These are phyloP conservation scores for Thielaviopsis euricoi DNA, from an alignment of 2,329 filamentous ascomycete species.

Conservation along the genomic window DNA sequence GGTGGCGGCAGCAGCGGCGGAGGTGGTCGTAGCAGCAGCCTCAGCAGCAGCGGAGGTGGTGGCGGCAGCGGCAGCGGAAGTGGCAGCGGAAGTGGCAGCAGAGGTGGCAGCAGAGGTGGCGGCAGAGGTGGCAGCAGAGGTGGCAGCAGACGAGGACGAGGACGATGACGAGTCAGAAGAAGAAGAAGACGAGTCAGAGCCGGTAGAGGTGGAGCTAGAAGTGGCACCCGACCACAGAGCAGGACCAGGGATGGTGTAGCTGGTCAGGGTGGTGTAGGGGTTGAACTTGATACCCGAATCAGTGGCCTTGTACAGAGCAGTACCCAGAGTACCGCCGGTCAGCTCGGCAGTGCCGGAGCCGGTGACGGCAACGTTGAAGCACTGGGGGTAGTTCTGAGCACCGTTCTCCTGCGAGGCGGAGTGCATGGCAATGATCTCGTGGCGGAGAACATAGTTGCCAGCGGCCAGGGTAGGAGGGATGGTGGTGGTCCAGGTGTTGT, in stretches of 20 bases:
- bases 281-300: constrained; percentile 21
- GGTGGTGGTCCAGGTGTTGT: constrained; percentile 19
- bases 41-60: neutral
- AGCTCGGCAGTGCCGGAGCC: constrained; percentile 21
- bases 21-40: neutral
- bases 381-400: constrained; percentile 35
- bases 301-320: constrained; percentile 17
- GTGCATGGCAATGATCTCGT: constrained; percentile 37
- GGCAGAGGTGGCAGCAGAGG: neutral
- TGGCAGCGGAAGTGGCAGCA: neutral
- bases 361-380: constrained; percentile 29
- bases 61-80: neutral
- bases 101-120: neutral
- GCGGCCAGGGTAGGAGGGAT: constrained; percentile 20
- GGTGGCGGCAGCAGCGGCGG: neutral
- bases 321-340: constrained; percentile 19
- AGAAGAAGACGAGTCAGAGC: constrained; percentile 11
- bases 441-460: constrained; percentile 31
- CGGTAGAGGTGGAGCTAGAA: constrained; percentile 11
- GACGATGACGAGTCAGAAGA: neutral
- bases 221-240: constrained; percentile 13
- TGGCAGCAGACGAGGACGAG: neutral
- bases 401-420: constrained; percentile 25
- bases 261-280: constrained; percentile 17
- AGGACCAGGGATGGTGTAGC: constrained; percentile 17